Evolutionary conservation across 306 rosid species (phyloP), one percentile per base, ranked within the genome.

Genomic region (Pyrus bretschneideri): DNA sequence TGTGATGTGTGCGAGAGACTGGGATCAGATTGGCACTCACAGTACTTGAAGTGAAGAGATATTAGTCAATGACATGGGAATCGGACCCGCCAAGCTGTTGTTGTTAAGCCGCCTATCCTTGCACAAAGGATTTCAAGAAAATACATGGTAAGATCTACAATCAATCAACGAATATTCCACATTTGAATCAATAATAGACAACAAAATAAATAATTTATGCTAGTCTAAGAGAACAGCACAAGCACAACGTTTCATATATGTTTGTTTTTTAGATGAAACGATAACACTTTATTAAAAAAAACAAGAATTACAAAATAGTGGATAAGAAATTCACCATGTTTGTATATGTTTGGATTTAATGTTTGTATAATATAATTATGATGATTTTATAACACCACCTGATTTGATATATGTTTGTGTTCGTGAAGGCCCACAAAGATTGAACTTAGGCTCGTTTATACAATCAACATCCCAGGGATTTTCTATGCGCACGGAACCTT

Each of bases 41-140:
- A 96, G 76, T 68, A 96, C 99, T 96, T 95, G 99, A 76, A 95
- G 93, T 71, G 99, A 82, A 49, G 99, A 15, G 80, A 95, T 87
- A 85, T 95, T 95, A 67, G 93, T 95, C 93, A 95, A 80, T 35
- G 99, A 74, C 99, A 95, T 85, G 30, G 99, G 99, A 85, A 95
- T 95, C 18, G 87, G 91, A 73, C 99, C 99, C 11, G 76, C 70
- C 91, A 95, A 49, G 85, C 97, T 95, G 90, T 92, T 95, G 91
- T 96, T 92, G 86, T 96, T 92, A 78, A 96, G 98, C 88, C 99
- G 98, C 40, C 99, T 95, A 91, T 87, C 86, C 98, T 89, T 88
- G 69, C 83, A 85, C 84, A 79, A 75, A 85, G 69, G 82, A 76
- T 78, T 54, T 66, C 81, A 83, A 70, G 80, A 78, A 72, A 78